Base-by-base conservation (phyloP, 2,329 filamentous ascomycete species). In the Pseudogymnoascus sp. region DNA sequence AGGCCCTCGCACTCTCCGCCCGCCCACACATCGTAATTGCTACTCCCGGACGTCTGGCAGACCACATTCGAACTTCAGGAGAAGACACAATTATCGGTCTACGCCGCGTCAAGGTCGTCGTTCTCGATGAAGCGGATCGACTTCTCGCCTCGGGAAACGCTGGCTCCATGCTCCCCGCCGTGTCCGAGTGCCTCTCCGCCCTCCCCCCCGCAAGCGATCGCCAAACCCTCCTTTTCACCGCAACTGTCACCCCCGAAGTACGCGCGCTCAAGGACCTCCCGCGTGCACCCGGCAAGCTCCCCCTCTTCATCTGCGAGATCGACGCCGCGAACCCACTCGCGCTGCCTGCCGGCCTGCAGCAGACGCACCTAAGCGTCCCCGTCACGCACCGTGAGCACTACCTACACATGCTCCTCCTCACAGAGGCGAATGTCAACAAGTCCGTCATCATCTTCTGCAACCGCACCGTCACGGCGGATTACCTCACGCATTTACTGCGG, bases 151-250 rank as follows among this genome's bases (percentile, higher is more conserved):
- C 87, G 35, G 84, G 86, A 59, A 85, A 84, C 0, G 82, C 84
- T 16, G 93, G 93, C 25, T 93, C 88, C 75, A 97, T 97, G 93
- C 81, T 97, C n/a, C 89, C 91, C 4, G 95, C 97, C 71, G 86
- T 99, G 1, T 91, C 96, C 73, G 90, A 91, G 65, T 97, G 93
- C 71, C 81, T 99, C 3, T 87, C 86, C 1, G 87, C 88, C 1
- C 82, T 99, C 0, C 95, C 95, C 0, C 86, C 90, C 0, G 84
- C 91, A 4, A 77, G 83, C 1, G 81, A 91, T 71, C 85, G 95
- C n/a, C 93, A 99, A 75, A 99, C 93, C 0, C 84, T 96, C 14
- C 84, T 99, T 2, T 99, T 99, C 78, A 99, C 95, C 7, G 95
- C 95, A 14, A 99, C 95, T 1, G 87, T 99, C 45, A 97, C 95